Base-by-base conservation (phyloP, 2,329 filamentous ascomycete species). In the Xylaria polymorpha region DNA sequence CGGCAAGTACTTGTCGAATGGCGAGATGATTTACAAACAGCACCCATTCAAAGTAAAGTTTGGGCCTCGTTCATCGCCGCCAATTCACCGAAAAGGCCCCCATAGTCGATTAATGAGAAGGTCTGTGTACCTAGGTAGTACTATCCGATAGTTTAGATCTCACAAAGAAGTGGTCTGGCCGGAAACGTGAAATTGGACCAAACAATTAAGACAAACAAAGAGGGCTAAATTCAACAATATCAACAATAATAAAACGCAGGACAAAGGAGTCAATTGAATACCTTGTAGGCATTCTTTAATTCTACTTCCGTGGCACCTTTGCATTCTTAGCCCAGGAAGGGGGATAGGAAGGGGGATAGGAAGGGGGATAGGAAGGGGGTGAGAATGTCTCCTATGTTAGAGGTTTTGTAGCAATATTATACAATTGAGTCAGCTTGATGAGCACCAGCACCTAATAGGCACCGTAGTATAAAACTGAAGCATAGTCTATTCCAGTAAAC, bases 101-200 rank as follows among this genome's bases (percentile, higher is more conserved):
- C 50, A 4, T 12, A 10, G 10, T 9, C n/a, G 20, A 22, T 20
- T 12, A 25, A 25, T 7, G 20, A 22, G 25, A 18, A 51, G 50
- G n/a, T 37, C 51, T 20, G n/a, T 55, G 7, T 3, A 51, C n/a
- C n/a, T n/a, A n/a, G n/a, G n/a, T n/a, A n/a, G 15, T 39, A n/a
- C n/a, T n/a, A 20, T 35, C 12, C 37, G 14, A 25, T 18, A 18
- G 48, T 15, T 32, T 14, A 18, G 6, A 7, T 8, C 20, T 5
- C 25, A 60, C 58, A 60, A 60, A 60, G 58, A 37, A 35, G 4
- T 18, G n/a, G 14, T n/a, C 4, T 4, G 29, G 20, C 58, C 58
- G 58, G 58, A 60, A 60, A 60, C 58, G 58, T 46, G 35, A 55
- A 37, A n/a, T 20, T 1, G 10, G 12, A 20, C 22, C 6, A 1